Evolutionary conservation across 2,329 filamentous ascomycete species (phyloP).

Genomic region (Colletotrichum phormii): DNA sequence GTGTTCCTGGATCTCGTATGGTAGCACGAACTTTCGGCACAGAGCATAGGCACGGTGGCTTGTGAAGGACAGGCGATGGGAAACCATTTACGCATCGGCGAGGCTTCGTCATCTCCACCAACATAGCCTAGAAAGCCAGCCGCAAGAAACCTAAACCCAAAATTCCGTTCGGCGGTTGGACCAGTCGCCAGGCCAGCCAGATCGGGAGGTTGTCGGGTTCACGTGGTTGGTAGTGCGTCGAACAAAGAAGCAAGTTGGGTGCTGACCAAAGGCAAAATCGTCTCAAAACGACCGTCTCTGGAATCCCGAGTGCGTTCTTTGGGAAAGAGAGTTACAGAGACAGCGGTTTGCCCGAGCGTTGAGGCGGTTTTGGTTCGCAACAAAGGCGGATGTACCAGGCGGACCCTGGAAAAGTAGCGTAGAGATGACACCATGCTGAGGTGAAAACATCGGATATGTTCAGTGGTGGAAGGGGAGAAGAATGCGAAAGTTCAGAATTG

Average conservation of each 20-base stretch:
- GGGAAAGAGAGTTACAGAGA: constrained; percentile 15
- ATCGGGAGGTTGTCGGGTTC: constrained; percentile 5
- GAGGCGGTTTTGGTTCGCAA: neutral
- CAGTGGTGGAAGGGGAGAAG: constrained; percentile 1
- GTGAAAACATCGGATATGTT: constrained; percentile 19
- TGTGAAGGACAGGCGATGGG: neutral
- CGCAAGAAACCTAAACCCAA: neutral
- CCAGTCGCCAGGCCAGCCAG: neutral
- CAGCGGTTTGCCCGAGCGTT: constrained; percentile 12
- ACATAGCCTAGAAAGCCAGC: neutral
- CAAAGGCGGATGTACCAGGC: constrained; percentile 23
- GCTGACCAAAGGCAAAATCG: neutral
- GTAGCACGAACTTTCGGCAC: no score
- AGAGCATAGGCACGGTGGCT: neutral
- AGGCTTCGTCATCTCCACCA: constrained; percentile 16
- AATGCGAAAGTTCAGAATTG: neutral
- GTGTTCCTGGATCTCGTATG: neutral
- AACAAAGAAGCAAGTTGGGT: constrained; percentile 5
- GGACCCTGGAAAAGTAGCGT: neutral
- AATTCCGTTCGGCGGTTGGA: neutral
- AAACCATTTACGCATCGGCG: constrained; percentile 2
- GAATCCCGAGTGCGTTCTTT: neutral
- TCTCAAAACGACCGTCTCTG: neutral
- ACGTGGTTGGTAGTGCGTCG: constrained; percentile 2
- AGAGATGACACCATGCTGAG: constrained; percentile 29